Evolutionary conservation across 331 rosid species (phyloP).

Genomic region (Saraca asoca): DNA sequence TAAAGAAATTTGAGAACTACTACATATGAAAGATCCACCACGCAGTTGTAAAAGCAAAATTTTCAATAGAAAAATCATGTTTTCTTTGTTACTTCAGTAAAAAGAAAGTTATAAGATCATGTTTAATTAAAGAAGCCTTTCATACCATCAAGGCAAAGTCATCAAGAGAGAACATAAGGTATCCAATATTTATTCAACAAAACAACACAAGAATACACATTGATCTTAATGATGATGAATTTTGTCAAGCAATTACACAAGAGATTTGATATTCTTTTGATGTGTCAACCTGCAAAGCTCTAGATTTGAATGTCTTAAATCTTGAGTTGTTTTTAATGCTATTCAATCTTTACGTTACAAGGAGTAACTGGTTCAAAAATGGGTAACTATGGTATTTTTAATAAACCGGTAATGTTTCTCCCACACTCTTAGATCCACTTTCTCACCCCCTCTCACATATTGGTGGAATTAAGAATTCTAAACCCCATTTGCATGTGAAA

Average conservation of each 20-base stretch:
- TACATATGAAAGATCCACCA: background rate
- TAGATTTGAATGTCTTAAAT: background rate
- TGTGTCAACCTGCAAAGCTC: constrained; percentile 11
- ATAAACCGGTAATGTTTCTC: too few relatives aligned
- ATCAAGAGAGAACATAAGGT: background rate
- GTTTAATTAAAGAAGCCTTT: background rate
- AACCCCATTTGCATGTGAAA: too few relatives aligned
- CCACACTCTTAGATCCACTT: too few relatives aligned
- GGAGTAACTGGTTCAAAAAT: too few relatives aligned
- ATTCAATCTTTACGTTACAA: too few relatives aligned
- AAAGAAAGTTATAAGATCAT: background rate
- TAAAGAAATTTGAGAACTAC: background rate
- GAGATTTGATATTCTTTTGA: constrained; percentile 2
- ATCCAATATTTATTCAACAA: background rate
- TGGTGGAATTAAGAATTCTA: too few relatives aligned
- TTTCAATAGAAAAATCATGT: background rate
- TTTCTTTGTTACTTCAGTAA: background rate
- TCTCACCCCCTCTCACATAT: too few relatives aligned
- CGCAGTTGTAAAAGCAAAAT: background rate
- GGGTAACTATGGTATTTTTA: too few relatives aligned
- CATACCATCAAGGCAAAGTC: background rate
- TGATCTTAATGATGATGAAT: background rate
- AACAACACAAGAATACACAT: background rate
- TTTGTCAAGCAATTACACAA: background rate
- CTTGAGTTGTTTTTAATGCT: too few relatives aligned